Conservation (phyloP, 1,139 yeast species). For the Saccharomyces hybrid region DNA sequence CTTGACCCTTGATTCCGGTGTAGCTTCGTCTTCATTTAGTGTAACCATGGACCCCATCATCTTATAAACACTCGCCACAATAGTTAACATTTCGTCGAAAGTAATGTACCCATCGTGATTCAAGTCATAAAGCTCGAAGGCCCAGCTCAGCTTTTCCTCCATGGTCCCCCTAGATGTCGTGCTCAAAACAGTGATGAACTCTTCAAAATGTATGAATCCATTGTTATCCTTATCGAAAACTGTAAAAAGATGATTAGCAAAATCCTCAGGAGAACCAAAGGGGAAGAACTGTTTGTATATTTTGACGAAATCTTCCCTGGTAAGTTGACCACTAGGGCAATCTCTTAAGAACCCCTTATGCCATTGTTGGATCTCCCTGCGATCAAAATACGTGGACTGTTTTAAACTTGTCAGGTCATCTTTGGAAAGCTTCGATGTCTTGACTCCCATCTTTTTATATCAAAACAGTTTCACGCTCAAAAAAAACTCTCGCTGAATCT, state of each 20-base stretch:
- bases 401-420: conserved; percentile 82
- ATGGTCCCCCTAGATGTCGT: conserved; percentile 82
- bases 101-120: conserved; percentile 68
- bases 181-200: conserved; percentile 82
- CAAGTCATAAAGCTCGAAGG: conserved; percentile 80
- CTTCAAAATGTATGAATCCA: conserved; percentile 85
- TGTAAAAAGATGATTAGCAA: conserved; percentile 79
- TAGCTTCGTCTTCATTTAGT: conserved; percentile 82
- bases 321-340: conserved; percentile 85
- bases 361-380: conserved; percentile 96
- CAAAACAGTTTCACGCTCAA: neutral
- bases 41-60: conserved; percentile 96
- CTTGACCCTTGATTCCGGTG: conserved; percentile 81
- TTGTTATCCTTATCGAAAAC: conserved; percentile 80
- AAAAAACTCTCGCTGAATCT: neutral
- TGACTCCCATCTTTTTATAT: conserved; percentile 66
- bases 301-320: conserved; percentile 81
- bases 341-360: conserved; percentile 91
- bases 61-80: conserved; percentile 78
- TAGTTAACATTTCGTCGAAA: conserved; percentile 70
- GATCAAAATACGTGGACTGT: conserved; percentile 84
- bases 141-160: conserved; percentile 82
- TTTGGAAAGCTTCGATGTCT: conserved; percentile 84
- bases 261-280: conserved; percentile 92
- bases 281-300: conserved; percentile 96